Percentiles rank a stretch among this genome's conserved stretches.
Conservation (phyloP, 345 rosid species). For the Anacardium occidentale region DNA sequence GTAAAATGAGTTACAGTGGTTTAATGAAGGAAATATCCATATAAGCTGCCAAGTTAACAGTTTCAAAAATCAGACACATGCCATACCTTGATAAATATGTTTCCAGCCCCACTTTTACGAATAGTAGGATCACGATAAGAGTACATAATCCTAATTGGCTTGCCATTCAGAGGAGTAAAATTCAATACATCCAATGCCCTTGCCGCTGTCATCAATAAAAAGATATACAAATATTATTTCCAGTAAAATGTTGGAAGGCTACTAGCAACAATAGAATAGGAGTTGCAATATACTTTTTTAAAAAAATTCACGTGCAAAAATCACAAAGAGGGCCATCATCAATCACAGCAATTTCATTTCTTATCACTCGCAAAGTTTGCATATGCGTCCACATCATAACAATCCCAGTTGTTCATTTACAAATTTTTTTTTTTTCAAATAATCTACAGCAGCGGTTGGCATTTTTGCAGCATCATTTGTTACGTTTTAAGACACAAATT, state of each 20-base stretch:
- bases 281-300: not conserved
- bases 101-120: conserved; percentile 78
- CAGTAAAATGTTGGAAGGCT: not conserved
- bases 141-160: conserved; percentile 78
- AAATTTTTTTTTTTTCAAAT: not conserved
- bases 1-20: conserved; percentile 9
- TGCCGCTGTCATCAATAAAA: conserved; percentile 50
- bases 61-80: not conserved
- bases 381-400: not conserved
- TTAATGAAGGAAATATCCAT: not conserved
- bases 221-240: not conserved
- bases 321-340: not conserved
- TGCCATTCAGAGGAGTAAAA: conserved; percentile 74
- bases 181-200: conserved; percentile 77
- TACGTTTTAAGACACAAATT: not conserved
- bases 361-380: not conserved
- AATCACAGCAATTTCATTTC: not conserved
- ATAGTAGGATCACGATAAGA: conserved; percentile 72
- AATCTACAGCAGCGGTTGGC: not conserved
- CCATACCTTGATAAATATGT: conserved; percentile 62
- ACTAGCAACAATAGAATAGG: not conserved
- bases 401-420: not conserved
- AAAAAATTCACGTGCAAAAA: not conserved
- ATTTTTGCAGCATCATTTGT: not conserved
- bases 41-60: not conserved